Evolutionary conservation across 805 yeast species (phyloP).

Genomic region (Starmerella vaccinii): DNA sequence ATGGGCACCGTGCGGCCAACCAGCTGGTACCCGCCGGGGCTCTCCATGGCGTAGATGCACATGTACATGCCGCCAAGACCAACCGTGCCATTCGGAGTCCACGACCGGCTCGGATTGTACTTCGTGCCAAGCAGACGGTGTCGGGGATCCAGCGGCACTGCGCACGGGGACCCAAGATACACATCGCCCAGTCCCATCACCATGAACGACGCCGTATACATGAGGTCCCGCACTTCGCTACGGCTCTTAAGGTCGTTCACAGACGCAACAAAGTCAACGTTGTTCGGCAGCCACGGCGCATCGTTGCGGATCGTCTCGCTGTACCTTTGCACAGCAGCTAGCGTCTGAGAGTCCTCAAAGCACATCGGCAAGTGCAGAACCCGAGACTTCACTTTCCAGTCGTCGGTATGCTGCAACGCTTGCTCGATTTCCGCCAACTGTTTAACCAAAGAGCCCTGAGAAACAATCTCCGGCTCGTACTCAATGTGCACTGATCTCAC

Average conservation of each 20-base stretch:
- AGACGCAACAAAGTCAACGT: conserved; percentile 86
- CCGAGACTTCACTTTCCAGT: conserved; percentile 81
- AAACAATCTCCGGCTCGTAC: conserved; percentile 52
- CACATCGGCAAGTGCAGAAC: conserved; percentile 86
- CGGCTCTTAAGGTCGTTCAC: conserved; percentile 68
- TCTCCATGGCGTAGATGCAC: conserved; percentile 97
- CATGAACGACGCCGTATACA: conserved; percentile 81
- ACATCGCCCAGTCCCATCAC: conserved; percentile 96
- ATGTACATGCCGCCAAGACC: conserved; percentile 98
- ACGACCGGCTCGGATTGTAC: conserved; percentile 93
- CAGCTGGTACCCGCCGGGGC: conserved; percentile 97
- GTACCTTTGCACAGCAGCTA: conserved; percentile 83
- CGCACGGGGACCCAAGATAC: conserved; percentile 96
- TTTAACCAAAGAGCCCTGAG: conserved; percentile 53
- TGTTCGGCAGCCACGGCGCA: conserved; percentile 98
- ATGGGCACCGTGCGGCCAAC: conserved; percentile 95
- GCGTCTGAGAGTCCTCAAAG: conserved; percentile 81
- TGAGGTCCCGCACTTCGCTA: conserved; percentile 65
- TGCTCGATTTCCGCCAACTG: conserved; percentile 53
- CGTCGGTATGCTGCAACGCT: conserved; percentile 36
- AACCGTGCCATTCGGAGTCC: conserved; percentile 92
- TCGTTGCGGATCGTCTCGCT: conserved; percentile 83
- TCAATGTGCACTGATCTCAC: conserved; percentile 90
- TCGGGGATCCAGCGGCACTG: conserved; percentile 94
- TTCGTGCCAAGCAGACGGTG: conserved; percentile 86